These are phyloP conservation scores for Xylaria acuta DNA, from an alignment of 495 filamentous ascomycete genomes.

Conservation along the genomic window DNA sequence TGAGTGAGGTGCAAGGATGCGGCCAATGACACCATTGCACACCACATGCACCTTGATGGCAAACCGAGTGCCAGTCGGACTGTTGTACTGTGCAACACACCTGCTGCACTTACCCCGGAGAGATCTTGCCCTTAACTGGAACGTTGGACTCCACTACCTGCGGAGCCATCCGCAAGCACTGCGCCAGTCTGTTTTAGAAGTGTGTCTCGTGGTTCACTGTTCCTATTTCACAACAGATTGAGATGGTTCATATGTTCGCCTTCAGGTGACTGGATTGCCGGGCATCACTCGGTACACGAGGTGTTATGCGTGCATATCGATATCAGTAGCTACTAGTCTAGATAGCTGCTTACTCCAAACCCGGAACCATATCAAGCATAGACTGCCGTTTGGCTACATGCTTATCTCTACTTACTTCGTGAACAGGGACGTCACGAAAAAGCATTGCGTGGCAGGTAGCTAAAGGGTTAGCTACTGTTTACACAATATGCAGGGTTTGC, in stretches of 20 bases:
- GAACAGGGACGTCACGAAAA: not conserved
- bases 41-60: slow-evolving; percentile 19
- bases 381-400: not conserved
- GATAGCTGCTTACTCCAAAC: not conserved
- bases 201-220: slow-evolving; percentile 18
- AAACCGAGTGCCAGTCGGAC: too few species aligned
- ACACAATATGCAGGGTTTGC: not conserved
- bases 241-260: slow-evolving; percentile 4
- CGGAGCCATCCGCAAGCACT: slow-evolving; percentile 12
- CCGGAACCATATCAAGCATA: not conserved
- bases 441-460: not conserved
- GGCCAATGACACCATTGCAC: slow-evolving; percentile 24
- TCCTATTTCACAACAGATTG: not conserved
- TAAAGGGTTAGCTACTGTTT: not conserved
- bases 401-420: not conserved
- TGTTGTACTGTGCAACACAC: not conserved
- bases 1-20: slow-evolving; percentile 1
- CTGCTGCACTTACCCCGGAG: not conserved
- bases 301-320: slow-evolving; percentile 1
- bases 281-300: slow-evolving; percentile 4
- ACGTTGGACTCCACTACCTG: slow-evolving; percentile 1
- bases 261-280: slow-evolving; percentile 17
- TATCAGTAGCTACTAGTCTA: not conserved
- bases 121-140: slow-evolving; percentile 15
- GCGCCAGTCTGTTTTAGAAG: slow-evolving; percentile 16